phyloP scores from a whole-genome alignment of 2,329 filamentous ascomycete genomes.

The Pseudophaeomoniella oleicola region DNA sequence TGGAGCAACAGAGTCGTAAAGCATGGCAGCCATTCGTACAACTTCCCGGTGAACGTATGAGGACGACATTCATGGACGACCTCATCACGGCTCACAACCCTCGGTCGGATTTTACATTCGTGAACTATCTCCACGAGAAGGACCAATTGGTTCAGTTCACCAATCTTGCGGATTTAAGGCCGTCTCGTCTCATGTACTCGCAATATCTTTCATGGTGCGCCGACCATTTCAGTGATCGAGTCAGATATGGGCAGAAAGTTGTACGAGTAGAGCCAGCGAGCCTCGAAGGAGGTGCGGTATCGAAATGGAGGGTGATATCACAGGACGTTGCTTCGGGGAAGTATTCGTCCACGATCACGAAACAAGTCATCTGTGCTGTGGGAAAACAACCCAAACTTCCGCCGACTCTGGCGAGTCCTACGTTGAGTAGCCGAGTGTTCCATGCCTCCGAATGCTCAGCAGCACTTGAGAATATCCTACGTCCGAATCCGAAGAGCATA shows the following conservation, averaged over 20 bases:
- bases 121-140: slow-evolving; percentile 9
- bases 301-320: slow-evolving; percentile 6
- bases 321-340: slow-evolving; percentile 5
- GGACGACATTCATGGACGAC: slow-evolving; percentile 9
- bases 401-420: slow-evolving; percentile 2
- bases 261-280: slow-evolving; percentile 4
- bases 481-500: slow-evolving; percentile 1
- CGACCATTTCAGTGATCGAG: slow-evolving; percentile 4
- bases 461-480: slow-evolving; percentile 3
- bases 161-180: slow-evolving; percentile 6
- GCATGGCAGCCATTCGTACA: slow-evolving; percentile 7
- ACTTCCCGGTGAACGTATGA: slow-evolving; percentile 5
- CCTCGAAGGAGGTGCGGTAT: slow-evolving; percentile 2
- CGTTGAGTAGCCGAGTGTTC: slow-evolving; percentile 2
- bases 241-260: slow-evolving; percentile 4
- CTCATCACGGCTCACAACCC: slow-evolving; percentile 11
- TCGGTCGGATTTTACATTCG: slow-evolving; percentile 10
- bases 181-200: slow-evolving; percentile 6
- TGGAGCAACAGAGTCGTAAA: slow-evolving; percentile 6
- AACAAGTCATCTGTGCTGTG: slow-evolving; percentile 7
- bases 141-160: slow-evolving; percentile 7
- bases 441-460: slow-evolving; percentile 7
- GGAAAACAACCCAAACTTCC: slow-evolving; percentile 6
- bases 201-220: slow-evolving; percentile 11
- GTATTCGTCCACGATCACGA: slow-evolving; percentile 3